Evolutionary conservation across 2,329 filamentous ascomycete genomes (phyloP), one percentile per base, ranked within the genome.

Genomic region (Clarireedia sp.): DNA sequence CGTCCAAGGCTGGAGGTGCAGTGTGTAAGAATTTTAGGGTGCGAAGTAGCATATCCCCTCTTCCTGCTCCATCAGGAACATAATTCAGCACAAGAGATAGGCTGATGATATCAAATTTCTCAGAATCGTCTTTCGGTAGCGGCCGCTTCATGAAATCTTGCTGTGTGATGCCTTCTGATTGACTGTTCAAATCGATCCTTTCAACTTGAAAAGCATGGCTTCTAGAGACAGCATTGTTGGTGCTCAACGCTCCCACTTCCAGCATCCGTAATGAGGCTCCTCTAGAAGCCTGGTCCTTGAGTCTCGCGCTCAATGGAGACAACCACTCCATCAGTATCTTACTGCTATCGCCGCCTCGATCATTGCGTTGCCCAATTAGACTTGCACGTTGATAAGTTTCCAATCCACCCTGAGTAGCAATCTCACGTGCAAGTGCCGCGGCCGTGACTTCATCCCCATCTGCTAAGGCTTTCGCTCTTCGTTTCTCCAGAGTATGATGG

Each of bases 91-190:
- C 94, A 52, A 99, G 75, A 8, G 90, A 96, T 23, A 99, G 76
- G 49, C 90, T 96, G 65, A 99, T 86, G 51, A 97, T 81, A 68
- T 99, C 89, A 68, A 97, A 97, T 21, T 75, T 75, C 41, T 90
- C 83, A 0, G 73, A 70, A 5, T 79, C 74, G 21, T 77, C 69
- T 5, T 67, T 68, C 0, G 92, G 92, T 3, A 92, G 70, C 0
- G 90, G 88, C 24, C 90, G 79, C 62, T 89, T 74, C 91, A 99
- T 96, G 67, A 99, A 97, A 70, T 99, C 90, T 68, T 96, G 90
- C 70, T 95, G 83, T 56, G 84, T 68, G 62, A 99, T 99, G 0
- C 83, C 85, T 1, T 85, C 77, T 47, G 85, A 85, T 67, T 95
- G 90, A 57, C 90, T 94, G 71, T 95, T 88, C 55, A 99, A 74